These are phyloP conservation scores for Beauveria sp. DNA, from an alignment of 2,329 filamentous ascomycete species.

Conservation along the genomic window DNA sequence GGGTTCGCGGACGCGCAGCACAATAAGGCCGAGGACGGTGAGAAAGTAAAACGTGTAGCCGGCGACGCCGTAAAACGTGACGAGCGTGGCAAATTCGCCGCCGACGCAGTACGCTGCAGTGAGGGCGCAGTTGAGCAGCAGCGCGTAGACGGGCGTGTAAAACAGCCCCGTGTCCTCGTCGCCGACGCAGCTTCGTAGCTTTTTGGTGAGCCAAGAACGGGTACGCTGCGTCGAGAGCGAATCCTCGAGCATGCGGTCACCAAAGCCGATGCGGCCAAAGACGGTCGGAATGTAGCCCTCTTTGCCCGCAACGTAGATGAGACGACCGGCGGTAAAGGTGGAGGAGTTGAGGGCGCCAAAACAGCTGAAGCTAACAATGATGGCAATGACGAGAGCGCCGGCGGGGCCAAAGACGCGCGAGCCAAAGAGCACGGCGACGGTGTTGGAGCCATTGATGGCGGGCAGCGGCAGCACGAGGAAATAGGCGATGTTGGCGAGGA, in stretches of 20 bases:
- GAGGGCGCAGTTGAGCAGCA: conserved; percentile 69
- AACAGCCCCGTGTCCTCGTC: conserved; percentile 77
- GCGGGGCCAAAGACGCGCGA: conserved; percentile 78
- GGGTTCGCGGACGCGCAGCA: conserved; percentile 81
- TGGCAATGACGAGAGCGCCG: conserved; percentile 75
- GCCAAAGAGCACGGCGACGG: conserved; percentile 92
- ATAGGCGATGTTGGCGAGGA: conserved; percentile 88
- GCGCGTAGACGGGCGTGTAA: conserved; percentile 89
- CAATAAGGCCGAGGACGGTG: conserved; percentile 86
- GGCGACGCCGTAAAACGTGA: conserved; percentile 96
- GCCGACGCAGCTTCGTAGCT: conserved; percentile 56
- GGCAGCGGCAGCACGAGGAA: conserved; percentile 82
- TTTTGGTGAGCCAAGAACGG: conserved; percentile 50
- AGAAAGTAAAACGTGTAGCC: conserved; percentile 97
- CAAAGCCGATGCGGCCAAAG: conserved; percentile 76
- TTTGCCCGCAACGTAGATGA: conserved; percentile 90
- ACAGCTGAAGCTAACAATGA: conserved; percentile 85
- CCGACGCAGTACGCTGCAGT: conserved; percentile 73
- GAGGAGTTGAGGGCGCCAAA: conserved; percentile 93
- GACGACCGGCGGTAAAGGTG: conserved; percentile 83
- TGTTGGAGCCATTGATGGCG: conserved; percentile 81
- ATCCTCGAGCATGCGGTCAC: conserved; percentile 31
- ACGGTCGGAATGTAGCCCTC: conserved; percentile 84
- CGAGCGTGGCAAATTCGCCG: conserved; percentile 83
- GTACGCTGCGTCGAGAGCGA: conserved; percentile 37